Base-by-base conservation (phyloP, 2,329 filamentous ascomycete species). In the Blastomyces emzantsi region DNA sequence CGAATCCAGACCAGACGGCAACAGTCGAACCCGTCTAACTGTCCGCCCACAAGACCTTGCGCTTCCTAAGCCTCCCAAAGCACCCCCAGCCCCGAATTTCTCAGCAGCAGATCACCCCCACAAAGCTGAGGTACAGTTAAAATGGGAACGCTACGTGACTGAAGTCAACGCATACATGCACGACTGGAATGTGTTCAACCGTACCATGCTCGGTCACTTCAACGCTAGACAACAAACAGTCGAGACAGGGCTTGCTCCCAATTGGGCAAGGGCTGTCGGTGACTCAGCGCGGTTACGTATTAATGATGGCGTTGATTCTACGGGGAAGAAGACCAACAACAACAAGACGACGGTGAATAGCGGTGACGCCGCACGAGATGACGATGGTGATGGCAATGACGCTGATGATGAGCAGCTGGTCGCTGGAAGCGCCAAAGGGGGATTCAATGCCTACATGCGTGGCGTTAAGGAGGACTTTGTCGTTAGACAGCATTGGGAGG, bases 161-260 rank as follows among this genome's bases (percentile, higher is more conserved):
- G 76, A 79, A 25, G 84, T 87, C 78, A 76, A 76, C 15, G 70
- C 73, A 0, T 88, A 87, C 70, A 79, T 85, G 68, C 75, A 75
- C 43, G 79, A 82, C n/a, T 87, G 82, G 78, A 80, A 81, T 66
- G 69, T 69, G 2, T 87, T 84, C 70, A 83, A 84, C 67, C 74
- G 77, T 41, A 77, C 73, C 19, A 83, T 87, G 75, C 75, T 85
- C 11, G 73, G 75, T 3, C 82, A 87, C 66, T 86, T 87, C 69
- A 77, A 77, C 17, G 75, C 78, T 1, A 78, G 84, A 41, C 80
- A 83, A 66, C 76, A 79, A 15, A 77, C 79, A 22, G 75, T 78
- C 19, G 74, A 78, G 66, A 79, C 72, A 25, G 79, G 74, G 33
- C 80, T 77, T 65, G 75, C 73, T 0, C 74, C 74, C 3, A 74